A percentile compares a stretch with the other conserved stretches of the same genome.
Evolutionary conservation across 2,329 filamentous ascomycete genomes (phyloP).

Genomic region (Helotiales sp.): DNA sequence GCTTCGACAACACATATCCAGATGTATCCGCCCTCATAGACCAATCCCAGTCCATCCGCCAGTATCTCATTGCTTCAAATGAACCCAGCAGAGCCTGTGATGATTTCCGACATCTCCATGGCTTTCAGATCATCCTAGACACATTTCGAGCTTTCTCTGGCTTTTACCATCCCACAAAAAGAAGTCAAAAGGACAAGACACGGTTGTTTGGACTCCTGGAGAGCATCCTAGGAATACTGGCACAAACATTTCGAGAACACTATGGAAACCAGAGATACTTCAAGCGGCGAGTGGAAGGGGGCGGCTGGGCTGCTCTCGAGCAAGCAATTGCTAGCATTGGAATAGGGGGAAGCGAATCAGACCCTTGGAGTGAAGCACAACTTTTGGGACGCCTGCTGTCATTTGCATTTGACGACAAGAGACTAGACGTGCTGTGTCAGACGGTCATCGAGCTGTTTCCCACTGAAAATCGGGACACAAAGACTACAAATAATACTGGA

Average conservation of each 20-base stretch:
- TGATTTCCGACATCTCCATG: slow-evolving; percentile 79
- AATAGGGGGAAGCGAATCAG: slow-evolving; percentile 66
- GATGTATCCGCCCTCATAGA: slow-evolving; percentile 43
- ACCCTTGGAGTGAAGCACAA: slow-evolving; percentile 71
- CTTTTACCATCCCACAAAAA: slow-evolving; percentile 73
- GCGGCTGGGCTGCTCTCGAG: slow-evolving; percentile 79
- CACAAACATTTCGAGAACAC: slow-evolving; percentile 70
- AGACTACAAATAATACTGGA: background rate
- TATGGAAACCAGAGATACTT: slow-evolving; percentile 90
- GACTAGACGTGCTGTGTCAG: slow-evolving; percentile 71
- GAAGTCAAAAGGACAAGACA: slow-evolving; percentile 64
- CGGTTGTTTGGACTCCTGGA: slow-evolving; percentile 73
- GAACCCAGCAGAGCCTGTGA: slow-evolving; percentile 65
- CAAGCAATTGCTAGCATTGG: slow-evolving; percentile 73
- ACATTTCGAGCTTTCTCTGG: slow-evolving; percentile 74
- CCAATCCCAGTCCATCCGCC: slow-evolving; percentile 39
- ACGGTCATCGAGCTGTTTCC: slow-evolving; percentile 46
- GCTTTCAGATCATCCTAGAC: slow-evolving; percentile 76
- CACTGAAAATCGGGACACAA: slow-evolving; percentile 20
- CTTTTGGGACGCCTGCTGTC: slow-evolving; percentile 83
- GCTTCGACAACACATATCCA: slow-evolving; percentile 35
- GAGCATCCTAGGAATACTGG: slow-evolving; percentile 73
- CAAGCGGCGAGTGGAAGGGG: slow-evolving; percentile 72
- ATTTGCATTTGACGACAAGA: slow-evolving; percentile 80
- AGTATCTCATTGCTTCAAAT: slow-evolving; percentile 48